Base-by-base conservation (phyloP, 2,329 filamentous ascomycete genomes). In the Paecilomyces fulvus region DNA sequence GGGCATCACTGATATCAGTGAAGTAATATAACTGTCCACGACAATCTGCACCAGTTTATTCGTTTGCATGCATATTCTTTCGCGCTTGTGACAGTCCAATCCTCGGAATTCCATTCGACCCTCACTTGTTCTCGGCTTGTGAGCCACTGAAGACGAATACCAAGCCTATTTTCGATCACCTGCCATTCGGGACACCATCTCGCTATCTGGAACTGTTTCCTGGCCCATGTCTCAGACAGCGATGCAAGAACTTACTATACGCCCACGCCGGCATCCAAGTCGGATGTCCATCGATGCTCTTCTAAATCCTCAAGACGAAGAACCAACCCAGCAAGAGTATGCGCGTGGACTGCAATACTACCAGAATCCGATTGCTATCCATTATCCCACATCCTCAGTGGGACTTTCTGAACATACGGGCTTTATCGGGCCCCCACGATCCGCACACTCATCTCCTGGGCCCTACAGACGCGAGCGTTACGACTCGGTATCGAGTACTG, bases 401-500 rank as follows among this genome's bases (percentile, higher is more conserved):
- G 37, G 37, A 17, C 17, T 43, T 6, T 43, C 37, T 9, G 37
- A 55, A 56, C 55, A 59, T 49, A 54, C 11, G 30, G 21, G 12
- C 46, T 23, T 30, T 17, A 17, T 43, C n/a, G 37, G n/a, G 6
- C 37, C 37, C 8, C 37, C 37, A 17, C 51, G 43, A 28, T 59
- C 50, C 6, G 53, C 48, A 23, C 63, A 66, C 23, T 73, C 70
- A 8, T 71, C 68, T 5, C 72, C 73, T 51, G 67, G 65, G 30
- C 65, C 67, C 1, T 74, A 74, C 62, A 61, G 65, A 20, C 69
- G 72, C 51, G 71, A 75, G 55, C 70, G 73, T 46, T 74, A 70
- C 60, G 68, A 70, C 55, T 74, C 72, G 25, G 73, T 74, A 51
- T 74, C 73, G 11, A 75, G 72, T 61, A 69, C 65, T 54, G 73